These are phyloP conservation scores for Tolypocladium pustulatum DNA, from an alignment of 2,329 filamentous ascomycete species.

Conservation along the genomic window DNA sequence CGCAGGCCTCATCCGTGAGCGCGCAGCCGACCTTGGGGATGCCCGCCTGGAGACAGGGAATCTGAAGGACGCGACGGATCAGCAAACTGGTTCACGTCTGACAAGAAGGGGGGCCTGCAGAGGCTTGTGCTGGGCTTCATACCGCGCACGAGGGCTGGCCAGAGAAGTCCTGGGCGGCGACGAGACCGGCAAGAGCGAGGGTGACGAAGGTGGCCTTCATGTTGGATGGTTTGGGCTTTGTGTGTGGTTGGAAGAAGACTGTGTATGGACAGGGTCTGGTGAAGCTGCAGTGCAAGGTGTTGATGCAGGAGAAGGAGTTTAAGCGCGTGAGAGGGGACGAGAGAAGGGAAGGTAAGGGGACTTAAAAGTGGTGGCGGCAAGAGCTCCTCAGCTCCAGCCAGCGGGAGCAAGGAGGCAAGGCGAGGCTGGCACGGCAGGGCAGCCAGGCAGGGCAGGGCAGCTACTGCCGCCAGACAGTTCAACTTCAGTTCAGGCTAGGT, in stretches of 20 bases:
- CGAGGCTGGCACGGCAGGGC: neutral
- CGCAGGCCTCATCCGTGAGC: slow-evolving; percentile 25
- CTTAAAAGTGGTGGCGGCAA: slow-evolving; percentile 2
- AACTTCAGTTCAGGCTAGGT: too few species aligned
- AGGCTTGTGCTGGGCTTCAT: slow-evolving; percentile 10
- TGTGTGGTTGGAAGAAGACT: neutral
- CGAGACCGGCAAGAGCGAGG: slow-evolving; percentile 22
- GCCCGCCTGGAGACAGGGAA: slow-evolving; percentile 22
- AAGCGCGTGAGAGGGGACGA: neutral
- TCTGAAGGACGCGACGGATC: slow-evolving; percentile 8
- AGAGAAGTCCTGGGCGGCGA: slow-evolving; percentile 25
- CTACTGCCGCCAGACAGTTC: neutral
- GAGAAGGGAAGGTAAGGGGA: neutral
- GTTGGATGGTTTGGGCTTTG: slow-evolving; percentile 9
- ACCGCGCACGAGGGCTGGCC: slow-evolving; percentile 29
- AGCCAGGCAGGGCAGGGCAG: too few species aligned
- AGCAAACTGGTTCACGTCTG: neutral
- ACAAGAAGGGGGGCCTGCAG: neutral
- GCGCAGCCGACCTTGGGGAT: slow-evolving; percentile 25
- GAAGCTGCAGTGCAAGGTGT: neutral
- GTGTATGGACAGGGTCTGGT: neutral
- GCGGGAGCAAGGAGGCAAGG: neutral
- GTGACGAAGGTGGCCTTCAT: slow-evolving; percentile 30
- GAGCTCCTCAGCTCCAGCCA: neutral
- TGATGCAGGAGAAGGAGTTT: neutral